Conservation (phyloP, 768 basidiomycete genomes). For the Strobilomyces echinocephalus region DNA sequence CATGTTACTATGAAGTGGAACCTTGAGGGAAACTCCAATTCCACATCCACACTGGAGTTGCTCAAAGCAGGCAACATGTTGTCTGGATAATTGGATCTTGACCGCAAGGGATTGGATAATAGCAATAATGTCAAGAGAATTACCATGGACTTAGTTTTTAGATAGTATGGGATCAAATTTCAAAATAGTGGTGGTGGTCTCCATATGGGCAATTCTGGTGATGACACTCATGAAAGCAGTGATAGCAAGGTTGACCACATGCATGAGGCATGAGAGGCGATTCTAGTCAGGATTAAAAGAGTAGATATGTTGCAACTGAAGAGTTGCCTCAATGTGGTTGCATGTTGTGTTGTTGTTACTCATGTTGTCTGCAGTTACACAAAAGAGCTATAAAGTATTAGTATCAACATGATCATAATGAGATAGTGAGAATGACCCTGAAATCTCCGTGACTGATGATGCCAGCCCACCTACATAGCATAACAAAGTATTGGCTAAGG, state of each 20-base stretch:
- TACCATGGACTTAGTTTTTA: background rate
- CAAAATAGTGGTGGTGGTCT: background rate
- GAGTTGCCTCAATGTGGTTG: background rate
- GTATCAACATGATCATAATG: too few relatives aligned
- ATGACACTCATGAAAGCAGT: background rate
- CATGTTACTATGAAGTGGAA: too few relatives aligned
- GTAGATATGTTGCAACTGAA: background rate
- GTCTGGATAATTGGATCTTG: background rate
- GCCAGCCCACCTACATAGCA: background rate
- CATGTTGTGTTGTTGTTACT: background rate
- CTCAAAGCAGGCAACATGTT: background rate
- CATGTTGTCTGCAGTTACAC: background rate
- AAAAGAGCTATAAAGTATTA: background rate
- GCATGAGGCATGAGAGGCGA: background rate
- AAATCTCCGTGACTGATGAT: too few relatives aligned
- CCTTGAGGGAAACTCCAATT: too few relatives aligned
- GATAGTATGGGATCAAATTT: background rate
- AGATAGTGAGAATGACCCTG: too few relatives aligned
- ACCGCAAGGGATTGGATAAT: background rate
- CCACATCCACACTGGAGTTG: too few relatives aligned
- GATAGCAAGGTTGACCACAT: background rate
- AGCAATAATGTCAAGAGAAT: background rate
- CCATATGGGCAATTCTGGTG: background rate
- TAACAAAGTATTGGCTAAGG: background rate
- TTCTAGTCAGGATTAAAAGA: background rate